These are phyloP conservation scores for Fusarium incarnatum DNA, from an alignment of 2,329 filamentous ascomycete genomes.

Conservation along the genomic window DNA sequence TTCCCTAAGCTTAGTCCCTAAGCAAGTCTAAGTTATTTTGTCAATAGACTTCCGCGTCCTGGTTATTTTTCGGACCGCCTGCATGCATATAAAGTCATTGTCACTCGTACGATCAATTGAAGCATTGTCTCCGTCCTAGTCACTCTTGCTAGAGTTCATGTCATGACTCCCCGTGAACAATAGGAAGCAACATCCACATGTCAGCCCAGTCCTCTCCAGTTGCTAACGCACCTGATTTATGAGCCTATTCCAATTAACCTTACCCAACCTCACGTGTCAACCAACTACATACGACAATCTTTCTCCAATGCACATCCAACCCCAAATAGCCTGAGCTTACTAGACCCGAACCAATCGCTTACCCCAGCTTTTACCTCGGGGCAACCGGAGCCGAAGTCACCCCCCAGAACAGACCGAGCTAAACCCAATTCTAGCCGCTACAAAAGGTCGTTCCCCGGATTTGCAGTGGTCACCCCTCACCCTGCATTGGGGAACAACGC, in stretches of 20 bases:
- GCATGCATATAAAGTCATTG: no score
- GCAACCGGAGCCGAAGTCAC: conserved; percentile 29
- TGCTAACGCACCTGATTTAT: background rate
- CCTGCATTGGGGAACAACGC: conserved; percentile 16
- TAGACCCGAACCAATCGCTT: conserved; percentile 12
- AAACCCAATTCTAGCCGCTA: conserved; percentile 8
- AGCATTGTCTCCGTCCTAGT: background rate
- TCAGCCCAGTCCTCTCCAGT: background rate
- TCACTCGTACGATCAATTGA: no score
- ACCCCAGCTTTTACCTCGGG: conserved; percentile 25
- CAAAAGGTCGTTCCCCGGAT: conserved; percentile 5
- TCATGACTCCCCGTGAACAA: no score
- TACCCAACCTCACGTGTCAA: background rate
- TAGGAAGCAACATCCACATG: background rate
- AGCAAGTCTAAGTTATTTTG: no score
- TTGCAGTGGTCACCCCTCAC: no score
- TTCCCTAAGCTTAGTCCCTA: no score
- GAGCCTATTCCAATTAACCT: background rate
- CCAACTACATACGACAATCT: background rate
- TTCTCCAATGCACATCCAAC: background rate
- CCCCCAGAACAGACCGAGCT: background rate
- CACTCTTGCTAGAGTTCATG: no score
- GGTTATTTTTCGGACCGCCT: no score
- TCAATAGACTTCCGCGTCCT: no score
- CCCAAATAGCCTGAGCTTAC: background rate